Percentiles rank a stretch among this genome's conserved stretches.
These are phyloP conservation scores for Herpetomonas tarakana DNA, from an alignment of 208 protist species.

Conservation along the genomic window DNA sequence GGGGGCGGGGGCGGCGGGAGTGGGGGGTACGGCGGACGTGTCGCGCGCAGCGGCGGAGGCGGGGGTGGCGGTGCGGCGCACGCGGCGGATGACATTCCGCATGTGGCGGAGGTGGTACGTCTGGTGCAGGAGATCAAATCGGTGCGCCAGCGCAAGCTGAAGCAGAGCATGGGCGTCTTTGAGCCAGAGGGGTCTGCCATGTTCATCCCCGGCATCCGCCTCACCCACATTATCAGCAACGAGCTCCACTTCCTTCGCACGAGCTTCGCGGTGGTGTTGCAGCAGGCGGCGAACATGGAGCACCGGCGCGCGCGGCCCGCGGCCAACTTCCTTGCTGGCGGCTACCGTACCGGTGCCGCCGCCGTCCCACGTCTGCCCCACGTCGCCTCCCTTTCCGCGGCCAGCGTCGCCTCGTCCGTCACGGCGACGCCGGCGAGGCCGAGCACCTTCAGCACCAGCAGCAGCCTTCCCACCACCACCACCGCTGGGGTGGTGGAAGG, in stretches of 20 bases:
- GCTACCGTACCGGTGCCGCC: slow-evolving; percentile 4
- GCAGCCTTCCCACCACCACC: background rate
- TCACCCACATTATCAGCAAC: slow-evolving; percentile 82
- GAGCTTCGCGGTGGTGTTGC: slow-evolving; percentile 71
- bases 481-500: too few relatives aligned
- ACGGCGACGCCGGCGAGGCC: slow-evolving; percentile 8
- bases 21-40: too few relatives aligned
- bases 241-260: slow-evolving; percentile 76
- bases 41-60: background rate
- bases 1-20: slow-evolving; percentile 23
- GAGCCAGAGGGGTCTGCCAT: slow-evolving; percentile 69
- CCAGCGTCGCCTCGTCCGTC: slow-evolving; percentile 17
- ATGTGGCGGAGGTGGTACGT: slow-evolving; percentile 65
- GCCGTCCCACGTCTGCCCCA: slow-evolving; percentile 7
- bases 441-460: background rate
- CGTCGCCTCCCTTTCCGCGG: slow-evolving; percentile 1
- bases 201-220: slow-evolving; percentile 80
- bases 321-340: slow-evolving; percentile 20
- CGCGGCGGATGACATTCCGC: slow-evolving; percentile 50
- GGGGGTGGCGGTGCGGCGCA: slow-evolving; percentile 12
- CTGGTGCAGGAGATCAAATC: slow-evolving; percentile 73
- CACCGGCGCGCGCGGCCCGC: slow-evolving; percentile 22
- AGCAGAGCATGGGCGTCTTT: slow-evolving; percentile 77
- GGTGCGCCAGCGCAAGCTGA: slow-evolving; percentile 74
- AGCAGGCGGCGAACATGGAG: slow-evolving; percentile 71